Conservation (phyloP, 352 stramenopile species). For the Thraustochytrium striatum region DNA sequence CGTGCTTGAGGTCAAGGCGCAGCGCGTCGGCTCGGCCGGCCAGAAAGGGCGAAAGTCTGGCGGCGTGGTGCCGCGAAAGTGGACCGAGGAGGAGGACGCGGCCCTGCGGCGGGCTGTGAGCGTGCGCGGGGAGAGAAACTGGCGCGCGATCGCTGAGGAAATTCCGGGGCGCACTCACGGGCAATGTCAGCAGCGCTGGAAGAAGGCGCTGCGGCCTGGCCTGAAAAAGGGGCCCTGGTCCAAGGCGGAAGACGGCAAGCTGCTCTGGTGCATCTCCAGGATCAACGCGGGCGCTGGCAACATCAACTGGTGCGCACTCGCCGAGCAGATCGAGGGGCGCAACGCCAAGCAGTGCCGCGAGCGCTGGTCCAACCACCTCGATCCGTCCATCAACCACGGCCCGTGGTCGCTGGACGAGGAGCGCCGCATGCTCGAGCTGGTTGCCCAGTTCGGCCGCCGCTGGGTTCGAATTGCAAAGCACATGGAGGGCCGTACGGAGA, state of each 20-base stretch:
- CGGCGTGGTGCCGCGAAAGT: constrained; percentile 53
- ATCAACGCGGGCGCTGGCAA: constrained; percentile 33
- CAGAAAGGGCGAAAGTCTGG: not conserved
- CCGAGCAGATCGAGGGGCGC: constrained; percentile 71
- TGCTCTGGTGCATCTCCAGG: constrained; percentile 25
- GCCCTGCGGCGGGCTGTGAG: constrained; percentile 68
- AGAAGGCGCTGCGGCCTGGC: constrained; percentile 78
- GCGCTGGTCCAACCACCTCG: constrained; percentile 79
- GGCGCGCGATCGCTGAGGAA: constrained; percentile 76
- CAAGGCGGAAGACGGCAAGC: constrained; percentile 48
- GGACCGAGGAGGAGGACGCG: constrained; percentile 74
- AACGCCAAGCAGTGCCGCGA: constrained; percentile 81
- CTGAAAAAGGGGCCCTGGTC: constrained; percentile 64
- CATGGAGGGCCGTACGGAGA: constrained; percentile 45
- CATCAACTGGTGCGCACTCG: constrained; percentile 70
- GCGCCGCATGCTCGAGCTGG: constrained; percentile 30
- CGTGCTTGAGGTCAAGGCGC: not conserved
- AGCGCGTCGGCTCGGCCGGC: constrained; percentile 26
- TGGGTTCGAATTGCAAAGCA: constrained; percentile 44
- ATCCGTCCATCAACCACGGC: constrained; percentile 78
- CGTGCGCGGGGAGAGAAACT: constrained; percentile 79
- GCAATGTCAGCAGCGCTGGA: constrained; percentile 79
- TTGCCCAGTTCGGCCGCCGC: constrained; percentile 18
- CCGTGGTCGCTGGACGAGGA: constrained; percentile 52
- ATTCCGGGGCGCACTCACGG: constrained; percentile 77